Evolutionary conservation across 2,329 filamentous ascomycete species (phyloP).

Genomic region (Bipolaris oryzae): DNA sequence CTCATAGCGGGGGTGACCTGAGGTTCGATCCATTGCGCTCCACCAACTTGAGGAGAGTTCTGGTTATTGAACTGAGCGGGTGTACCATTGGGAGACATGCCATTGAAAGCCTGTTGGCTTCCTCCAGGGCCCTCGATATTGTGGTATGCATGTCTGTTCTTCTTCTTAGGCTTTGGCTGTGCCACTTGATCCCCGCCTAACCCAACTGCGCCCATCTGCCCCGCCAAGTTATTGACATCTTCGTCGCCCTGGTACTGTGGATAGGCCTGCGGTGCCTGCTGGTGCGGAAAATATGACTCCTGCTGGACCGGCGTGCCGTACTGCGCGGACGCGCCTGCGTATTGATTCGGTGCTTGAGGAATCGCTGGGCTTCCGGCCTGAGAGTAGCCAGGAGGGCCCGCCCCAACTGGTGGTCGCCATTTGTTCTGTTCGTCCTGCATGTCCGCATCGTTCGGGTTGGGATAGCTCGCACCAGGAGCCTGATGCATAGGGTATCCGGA

Average conservation of each 20-base stretch:
- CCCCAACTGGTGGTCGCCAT: conserved; percentile 52
- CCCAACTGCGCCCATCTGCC: conserved; percentile 38
- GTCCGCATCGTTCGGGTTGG: conserved; percentile 36
- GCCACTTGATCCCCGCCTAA: conserved; percentile 50
- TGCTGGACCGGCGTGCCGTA: conserved; percentile 39
- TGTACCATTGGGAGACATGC: conserved; percentile 64
- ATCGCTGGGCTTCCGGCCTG: conserved; percentile 47
- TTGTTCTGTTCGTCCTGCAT: conserved; percentile 40
- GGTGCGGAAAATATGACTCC: conserved; percentile 52
- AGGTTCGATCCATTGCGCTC: conserved; percentile 50
- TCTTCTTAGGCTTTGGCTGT: conserved; percentile 73
- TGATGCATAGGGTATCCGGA: conserved; percentile 49
- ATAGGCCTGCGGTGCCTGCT: conserved; percentile 33
- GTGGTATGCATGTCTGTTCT: conserved; percentile 92
- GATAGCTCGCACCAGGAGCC: conserved; percentile 39
- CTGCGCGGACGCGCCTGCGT: conserved; percentile 36
- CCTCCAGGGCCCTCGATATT: conserved; percentile 73
- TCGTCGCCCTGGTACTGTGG: conserved; percentile 34
- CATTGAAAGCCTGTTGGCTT: conserved; percentile 72
- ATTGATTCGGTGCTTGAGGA: conserved; percentile 39
- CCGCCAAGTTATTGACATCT: conserved; percentile 41
- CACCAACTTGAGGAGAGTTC: conserved; percentile 37
- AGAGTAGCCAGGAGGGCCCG: conserved; percentile 53
- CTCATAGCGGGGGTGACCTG: conserved; percentile 55
- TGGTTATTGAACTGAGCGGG: conserved; percentile 65